Evolutionary conservation across 2,329 filamentous ascomycete species (phyloP), one percentile per base, ranked within the genome.

Genomic region (Aschersonia sp.): DNA sequence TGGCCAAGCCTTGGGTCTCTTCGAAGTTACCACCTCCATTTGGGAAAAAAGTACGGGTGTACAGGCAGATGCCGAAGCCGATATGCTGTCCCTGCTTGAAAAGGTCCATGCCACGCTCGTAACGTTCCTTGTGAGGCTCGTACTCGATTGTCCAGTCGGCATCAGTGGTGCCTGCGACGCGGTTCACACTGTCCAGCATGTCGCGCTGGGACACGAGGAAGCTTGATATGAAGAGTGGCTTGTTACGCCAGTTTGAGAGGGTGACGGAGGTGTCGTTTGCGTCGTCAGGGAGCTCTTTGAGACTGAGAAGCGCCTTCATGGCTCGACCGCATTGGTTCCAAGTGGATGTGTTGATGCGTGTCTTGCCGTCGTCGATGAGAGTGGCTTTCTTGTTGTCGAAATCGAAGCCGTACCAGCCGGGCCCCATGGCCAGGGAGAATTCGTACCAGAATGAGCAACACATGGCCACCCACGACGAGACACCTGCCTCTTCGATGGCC

Each of bases 161-260:
- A 40, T 80, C 74, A 1, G 63, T 72, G 0, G 73, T 77, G 0
- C 71, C 71, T 0, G 74, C 73, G 4, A 79, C 79, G 0, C 73
- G 71, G 54, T 79, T 69, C 10, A 81, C 61, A n/a, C 71, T 72
- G 40, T 73, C 71, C 47, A 85, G 69, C 66, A 85, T 84, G 8
- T 85, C 80, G 9, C 69, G 68, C 59, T 86, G 82, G 49, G 62
- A 76, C 50, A 79, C 53, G 9, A 64, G 58, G 62, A 83, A 84
- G 50, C 74, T 79, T 6, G 66, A 68, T 9, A 81, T 53, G 53
- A 70, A 76, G 2, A 81, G 56, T 0, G 55, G 52, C 45, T 69
- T 67, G 58, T 80, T 76, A 3, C 22, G 61, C 53, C 54, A 67
- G 51, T 44, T 64, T 55, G 32, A 77, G 0, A 70, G 53, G 0